These are phyloP conservation scores for Cutaneotrichosporon sp. DNA, from an alignment of 1,284 basidiomycete genomes.

Conservation along the genomic window DNA sequence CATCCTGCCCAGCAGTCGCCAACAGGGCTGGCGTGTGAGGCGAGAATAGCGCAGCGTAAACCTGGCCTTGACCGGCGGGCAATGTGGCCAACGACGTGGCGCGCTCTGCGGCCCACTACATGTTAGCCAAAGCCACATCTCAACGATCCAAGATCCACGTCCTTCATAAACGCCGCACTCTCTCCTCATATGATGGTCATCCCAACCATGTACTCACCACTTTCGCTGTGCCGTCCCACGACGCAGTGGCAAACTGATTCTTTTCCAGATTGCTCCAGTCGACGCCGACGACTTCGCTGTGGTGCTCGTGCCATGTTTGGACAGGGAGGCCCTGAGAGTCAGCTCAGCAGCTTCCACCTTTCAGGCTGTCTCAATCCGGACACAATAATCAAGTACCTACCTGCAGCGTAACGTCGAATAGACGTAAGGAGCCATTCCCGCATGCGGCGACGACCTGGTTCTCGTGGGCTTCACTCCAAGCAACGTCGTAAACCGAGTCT, in stretches of 20 bases:
- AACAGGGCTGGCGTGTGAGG: constrained; percentile 79
- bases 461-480: constrained; percentile 91
- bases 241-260: constrained; percentile 77
- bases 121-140: not conserved
- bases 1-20: constrained; percentile 79
- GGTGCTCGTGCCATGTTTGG: constrained; percentile 87
- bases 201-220: constrained; percentile 59
- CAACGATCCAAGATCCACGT: not conserved
- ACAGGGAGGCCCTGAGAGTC: constrained; percentile 57
- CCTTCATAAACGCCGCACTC: no score
- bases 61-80: constrained; percentile 57
- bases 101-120: constrained; percentile 79
- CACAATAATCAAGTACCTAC: constrained; percentile 52
- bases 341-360: not conserved
- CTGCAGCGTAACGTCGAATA: constrained; percentile 86
- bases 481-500: constrained; percentile 85
- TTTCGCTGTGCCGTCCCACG: constrained; percentile 90
- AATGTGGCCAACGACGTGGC: constrained; percentile 72
- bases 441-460: constrained; percentile 81
- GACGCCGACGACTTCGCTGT: constrained; percentile 85
- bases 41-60: constrained; percentile 85
- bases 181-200: no score
- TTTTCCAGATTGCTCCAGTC: constrained; percentile 97
- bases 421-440: constrained; percentile 82
- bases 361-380: not conserved